Evolutionary conservation across 2,329 filamentous ascomycete species (phyloP).

Genomic region (Ascochyta rabiei): DNA sequence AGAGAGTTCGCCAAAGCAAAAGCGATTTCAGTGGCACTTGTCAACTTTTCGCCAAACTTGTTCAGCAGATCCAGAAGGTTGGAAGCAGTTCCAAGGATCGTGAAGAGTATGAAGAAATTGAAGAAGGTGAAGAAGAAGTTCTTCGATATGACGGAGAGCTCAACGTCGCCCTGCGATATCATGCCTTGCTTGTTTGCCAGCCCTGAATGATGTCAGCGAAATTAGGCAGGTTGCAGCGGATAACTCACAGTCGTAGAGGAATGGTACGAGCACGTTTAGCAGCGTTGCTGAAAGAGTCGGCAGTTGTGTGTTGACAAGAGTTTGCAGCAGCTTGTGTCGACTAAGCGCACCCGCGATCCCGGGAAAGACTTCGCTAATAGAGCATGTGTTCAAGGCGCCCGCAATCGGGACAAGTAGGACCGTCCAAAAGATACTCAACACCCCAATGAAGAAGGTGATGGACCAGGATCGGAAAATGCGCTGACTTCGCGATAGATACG

Average conservation of each 20-base stretch:
- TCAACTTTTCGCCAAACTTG: slow-evolving; percentile 72
- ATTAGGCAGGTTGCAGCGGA: not conserved
- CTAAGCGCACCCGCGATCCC: slow-evolving; percentile 70
- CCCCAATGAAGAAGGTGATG: slow-evolving; percentile 80
- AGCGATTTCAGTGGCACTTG: slow-evolving; percentile 80
- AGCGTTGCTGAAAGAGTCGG: slow-evolving; percentile 86
- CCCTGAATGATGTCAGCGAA: slow-evolving; percentile 48
- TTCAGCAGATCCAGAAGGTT: slow-evolving; percentile 71
- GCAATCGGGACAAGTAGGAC: slow-evolving; percentile 80
- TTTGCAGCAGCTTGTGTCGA: slow-evolving; percentile 71
- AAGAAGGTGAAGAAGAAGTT: slow-evolving; percentile 99
- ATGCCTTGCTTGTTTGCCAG: slow-evolving; percentile 91
- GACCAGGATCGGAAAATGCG: slow-evolving; percentile 81
- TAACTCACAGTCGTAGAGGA: slow-evolving; percentile 81
- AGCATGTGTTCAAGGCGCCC: slow-evolving; percentile 78
- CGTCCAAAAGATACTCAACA: slow-evolving; percentile 89
- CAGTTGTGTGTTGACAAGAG: slow-evolving; percentile 83
- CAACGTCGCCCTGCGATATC: slow-evolving; percentile 92
- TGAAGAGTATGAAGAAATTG: slow-evolving; percentile 97
- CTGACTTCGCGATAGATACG: slow-evolving; percentile 75
- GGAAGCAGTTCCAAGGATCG: slow-evolving; percentile 79
- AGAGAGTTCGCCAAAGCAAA: slow-evolving; percentile 77
- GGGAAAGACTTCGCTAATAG: slow-evolving; percentile 75
- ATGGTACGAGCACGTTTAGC: slow-evolving; percentile 88
- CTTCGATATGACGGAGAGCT: slow-evolving; percentile 93